Evolutionary conservation across 2,329 filamentous ascomycete species (phyloP).

Genomic region (Cadophora gregata): DNA sequence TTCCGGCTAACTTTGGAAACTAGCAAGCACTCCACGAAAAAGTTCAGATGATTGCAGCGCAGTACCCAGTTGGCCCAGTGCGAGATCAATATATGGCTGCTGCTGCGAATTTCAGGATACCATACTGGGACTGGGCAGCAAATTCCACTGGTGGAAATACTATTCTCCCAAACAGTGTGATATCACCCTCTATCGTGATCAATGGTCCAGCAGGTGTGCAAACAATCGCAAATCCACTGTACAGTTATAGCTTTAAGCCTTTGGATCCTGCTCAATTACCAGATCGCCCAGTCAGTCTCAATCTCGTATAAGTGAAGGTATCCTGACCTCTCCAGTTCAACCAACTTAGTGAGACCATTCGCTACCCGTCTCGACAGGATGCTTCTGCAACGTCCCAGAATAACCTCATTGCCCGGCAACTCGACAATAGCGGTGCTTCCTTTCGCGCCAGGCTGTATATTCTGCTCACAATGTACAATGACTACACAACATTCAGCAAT

Average conservation of each 20-base stretch:
- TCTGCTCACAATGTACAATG: constrained; percentile 69
- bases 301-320: neutral
- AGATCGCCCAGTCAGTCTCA: constrained; percentile 60
- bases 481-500: constrained; percentile 73
- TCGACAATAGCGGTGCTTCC: constrained; percentile 58
- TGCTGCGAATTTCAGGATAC: constrained; percentile 49
- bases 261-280: constrained; percentile 56
- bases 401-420: constrained; percentile 56
- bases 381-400: constrained; percentile 62
- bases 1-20: neutral
- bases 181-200: constrained; percentile 52
- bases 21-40: constrained; percentile 60
- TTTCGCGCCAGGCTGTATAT: constrained; percentile 70
- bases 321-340: constrained; percentile 54
- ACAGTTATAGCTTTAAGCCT: constrained; percentile 56
- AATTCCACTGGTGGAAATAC: constrained; percentile 55
- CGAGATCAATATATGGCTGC: constrained; percentile 52
- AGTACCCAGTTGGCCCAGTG: constrained; percentile 35
- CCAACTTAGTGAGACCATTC: constrained; percentile 63
- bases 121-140: constrained; percentile 56
- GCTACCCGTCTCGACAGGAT: constrained; percentile 53
- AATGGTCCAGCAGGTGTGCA: constrained; percentile 57
- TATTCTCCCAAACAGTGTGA: constrained; percentile 55
- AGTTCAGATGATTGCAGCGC: constrained; percentile 52
- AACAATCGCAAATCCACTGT: constrained; percentile 57